Percentiles rank a stretch among this genome's conserved stretches.
These are phyloP conservation scores for Lentinula detonsa DNA, from an alignment of 768 basidiomycete genomes.

Conservation along the genomic window DNA sequence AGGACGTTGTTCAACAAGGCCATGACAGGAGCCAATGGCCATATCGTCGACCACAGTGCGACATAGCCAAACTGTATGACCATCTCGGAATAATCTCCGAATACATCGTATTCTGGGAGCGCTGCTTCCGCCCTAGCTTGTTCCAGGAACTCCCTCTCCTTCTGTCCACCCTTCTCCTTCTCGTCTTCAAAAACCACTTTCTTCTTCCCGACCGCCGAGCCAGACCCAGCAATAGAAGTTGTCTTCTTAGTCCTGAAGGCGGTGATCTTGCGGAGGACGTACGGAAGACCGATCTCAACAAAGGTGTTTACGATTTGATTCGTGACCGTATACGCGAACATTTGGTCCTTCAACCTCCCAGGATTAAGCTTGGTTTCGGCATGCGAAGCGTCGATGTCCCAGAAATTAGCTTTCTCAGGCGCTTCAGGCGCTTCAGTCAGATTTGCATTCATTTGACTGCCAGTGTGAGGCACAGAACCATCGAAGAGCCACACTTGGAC, in stretches of 20 bases:
- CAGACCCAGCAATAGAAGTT: constrained; percentile 3
- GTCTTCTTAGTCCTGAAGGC: constrained; percentile 42
- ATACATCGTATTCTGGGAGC: constrained; percentile 56
- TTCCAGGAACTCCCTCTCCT: constrained; percentile 78
- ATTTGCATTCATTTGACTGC: constrained; percentile 5
- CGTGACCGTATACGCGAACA: constrained; percentile 91
- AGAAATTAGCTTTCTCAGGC: constrained; percentile 19
- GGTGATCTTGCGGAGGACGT: constrained; percentile 53
- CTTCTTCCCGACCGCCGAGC: constrained; percentile 4
- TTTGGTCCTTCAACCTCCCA: constrained; percentile 75
- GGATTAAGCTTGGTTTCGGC: constrained; percentile 60
- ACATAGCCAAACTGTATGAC: constrained; percentile 93
- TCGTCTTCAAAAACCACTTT: constrained; percentile 11
- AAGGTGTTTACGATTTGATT: constrained; percentile 80
- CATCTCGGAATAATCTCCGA: constrained; percentile 94
- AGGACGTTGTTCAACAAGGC: constrained; percentile 89
- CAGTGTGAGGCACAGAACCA: constrained; percentile 14
- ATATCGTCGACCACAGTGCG: constrained; percentile 87
- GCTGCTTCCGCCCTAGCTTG: constrained; percentile 40
- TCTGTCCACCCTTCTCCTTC: constrained; percentile 33
- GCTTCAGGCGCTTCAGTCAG: not conserved
- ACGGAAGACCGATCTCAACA: constrained; percentile 79
- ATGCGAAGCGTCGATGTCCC: constrained; percentile 45
- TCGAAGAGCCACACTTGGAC: constrained; percentile 39
- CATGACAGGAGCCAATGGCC: constrained; percentile 89